These are phyloP conservation scores for Barbarea vulgaris DNA, from an alignment of 345 rosid genomes.

Conservation along the genomic window DNA sequence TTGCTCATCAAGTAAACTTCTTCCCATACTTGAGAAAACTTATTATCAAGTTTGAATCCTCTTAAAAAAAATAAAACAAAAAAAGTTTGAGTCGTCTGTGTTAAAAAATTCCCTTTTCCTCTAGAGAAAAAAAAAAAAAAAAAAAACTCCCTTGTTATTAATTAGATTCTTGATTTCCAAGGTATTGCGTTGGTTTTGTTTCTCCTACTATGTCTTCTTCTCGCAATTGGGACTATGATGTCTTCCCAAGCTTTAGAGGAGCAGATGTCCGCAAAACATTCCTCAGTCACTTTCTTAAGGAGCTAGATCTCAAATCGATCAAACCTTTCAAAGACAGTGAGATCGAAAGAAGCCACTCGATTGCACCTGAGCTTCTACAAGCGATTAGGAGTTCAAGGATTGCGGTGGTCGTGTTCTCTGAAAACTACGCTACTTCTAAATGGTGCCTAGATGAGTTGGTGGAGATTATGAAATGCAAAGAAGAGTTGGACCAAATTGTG, in stretches of 20 bases:
- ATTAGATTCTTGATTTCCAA: too few species aligned
- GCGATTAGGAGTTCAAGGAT: neutral
- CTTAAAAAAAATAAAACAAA: too few species aligned
- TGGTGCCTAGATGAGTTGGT: slow-evolving; percentile 1
- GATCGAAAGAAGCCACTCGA: neutral
- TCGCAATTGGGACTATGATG: neutral
- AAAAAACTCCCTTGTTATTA: too few species aligned
- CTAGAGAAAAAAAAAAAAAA: too few species aligned
- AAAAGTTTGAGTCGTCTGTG: too few species aligned
- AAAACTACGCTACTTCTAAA: neutral
- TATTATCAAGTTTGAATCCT: too few species aligned
- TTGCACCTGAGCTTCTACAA: neutral
- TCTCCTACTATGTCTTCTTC: neutral
- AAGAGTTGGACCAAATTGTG: neutral
- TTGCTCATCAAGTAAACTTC: too few species aligned
- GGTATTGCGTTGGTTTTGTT: too few species aligned
- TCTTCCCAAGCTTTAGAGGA: neutral
- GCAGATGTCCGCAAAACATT: neutral
- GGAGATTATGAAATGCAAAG: neutral
- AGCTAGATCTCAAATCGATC: neutral
- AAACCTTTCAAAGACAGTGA: neutral
- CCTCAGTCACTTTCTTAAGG: neutral
- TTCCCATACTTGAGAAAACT: too few species aligned
- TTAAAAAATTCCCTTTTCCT: too few species aligned
- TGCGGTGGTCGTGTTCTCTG: neutral